Percentiles rank a stretch among this genome's conserved stretches.
phyloP scores from a whole-genome alignment of 345 rosid genomes.

The Mallotus nudiflorus region DNA sequence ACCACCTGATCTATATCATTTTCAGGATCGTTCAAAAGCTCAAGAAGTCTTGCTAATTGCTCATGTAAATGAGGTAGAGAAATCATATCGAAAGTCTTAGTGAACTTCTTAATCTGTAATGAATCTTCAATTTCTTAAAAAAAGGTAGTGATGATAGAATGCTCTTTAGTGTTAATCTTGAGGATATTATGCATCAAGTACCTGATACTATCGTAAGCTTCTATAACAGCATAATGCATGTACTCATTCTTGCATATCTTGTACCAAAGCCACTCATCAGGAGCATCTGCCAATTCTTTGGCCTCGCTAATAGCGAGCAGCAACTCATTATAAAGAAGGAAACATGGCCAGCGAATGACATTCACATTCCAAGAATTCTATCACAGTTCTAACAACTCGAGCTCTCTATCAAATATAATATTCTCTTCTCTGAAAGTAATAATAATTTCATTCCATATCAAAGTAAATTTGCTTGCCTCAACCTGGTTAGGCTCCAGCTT shows the following conservation, averaged over 20 bases:
- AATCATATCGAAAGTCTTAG: slow-evolving; percentile 73
- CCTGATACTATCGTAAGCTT: slow-evolving; percentile 82
- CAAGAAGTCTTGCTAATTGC: slow-evolving; percentile 67
- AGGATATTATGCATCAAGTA: slow-evolving; percentile 69
- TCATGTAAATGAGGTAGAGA: slow-evolving; percentile 66
- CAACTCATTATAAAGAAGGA: slow-evolving; percentile 89
- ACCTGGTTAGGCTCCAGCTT: slow-evolving; percentile 94
- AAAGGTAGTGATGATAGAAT: slow-evolving; percentile 63
- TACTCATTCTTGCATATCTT: no score
- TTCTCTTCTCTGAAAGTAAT: slow-evolving; percentile 90
- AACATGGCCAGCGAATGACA: slow-evolving; percentile 95
- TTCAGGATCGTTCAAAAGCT: slow-evolving; percentile 52
- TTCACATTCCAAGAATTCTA: slow-evolving; percentile 86
- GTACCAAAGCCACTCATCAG: slow-evolving; percentile 95
- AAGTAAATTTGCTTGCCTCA: slow-evolving; percentile 90
- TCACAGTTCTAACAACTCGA: slow-evolving; percentile 85
- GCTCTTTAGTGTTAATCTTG: slow-evolving; percentile 74
- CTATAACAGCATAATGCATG: slow-evolving; percentile 88
- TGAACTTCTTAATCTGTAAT: slow-evolving; percentile 65
- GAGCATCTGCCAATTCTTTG: slow-evolving; percentile 83
- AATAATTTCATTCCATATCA: slow-evolving; percentile 95
- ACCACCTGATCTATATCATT: slow-evolving; percentile 67
- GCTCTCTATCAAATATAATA: slow-evolving; percentile 82
- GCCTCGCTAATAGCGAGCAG: slow-evolving; percentile 95
- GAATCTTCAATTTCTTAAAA: slow-evolving; percentile 81